These are phyloP conservation scores for Teratosphaeria viscida DNA, from an alignment of 2,329 filamentous ascomycete species.

Conservation along the genomic window DNA sequence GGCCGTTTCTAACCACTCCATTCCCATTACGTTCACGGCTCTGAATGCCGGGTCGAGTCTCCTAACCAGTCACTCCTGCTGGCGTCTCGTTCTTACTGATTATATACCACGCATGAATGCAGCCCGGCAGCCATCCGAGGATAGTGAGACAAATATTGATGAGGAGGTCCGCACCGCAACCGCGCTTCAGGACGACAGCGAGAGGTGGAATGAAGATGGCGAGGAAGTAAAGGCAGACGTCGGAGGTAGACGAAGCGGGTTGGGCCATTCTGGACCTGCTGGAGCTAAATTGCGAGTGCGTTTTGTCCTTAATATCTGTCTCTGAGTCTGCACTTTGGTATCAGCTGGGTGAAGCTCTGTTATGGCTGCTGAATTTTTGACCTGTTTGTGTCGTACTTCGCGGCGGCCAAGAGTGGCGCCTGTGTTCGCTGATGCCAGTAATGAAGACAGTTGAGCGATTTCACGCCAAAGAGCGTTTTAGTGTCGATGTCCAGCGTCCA, in stretches of 20 bases:
- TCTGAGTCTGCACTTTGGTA: not conserved
- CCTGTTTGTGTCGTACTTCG: not conserved
- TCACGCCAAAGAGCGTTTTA: not conserved
- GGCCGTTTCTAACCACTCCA: too few relatives aligned
- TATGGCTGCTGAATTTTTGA: not conserved
- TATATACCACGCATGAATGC: not conserved
- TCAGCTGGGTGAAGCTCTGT: not conserved
- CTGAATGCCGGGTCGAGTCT: not conserved
- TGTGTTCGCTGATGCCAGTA: not conserved
- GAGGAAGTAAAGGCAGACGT: constrained; percentile 41
- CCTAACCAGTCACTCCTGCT: not conserved
- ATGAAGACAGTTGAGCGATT: not conserved
- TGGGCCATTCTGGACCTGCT: not conserved
- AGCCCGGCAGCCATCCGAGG: constrained; percentile 57
- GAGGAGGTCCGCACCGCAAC: constrained; percentile 38
- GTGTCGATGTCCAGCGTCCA: not conserved
- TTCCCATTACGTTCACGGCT: too few relatives aligned
- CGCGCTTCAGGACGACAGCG: constrained; percentile 38
- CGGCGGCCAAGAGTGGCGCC: not conserved
- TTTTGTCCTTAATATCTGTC: not conserved
- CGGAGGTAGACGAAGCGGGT: not conserved
- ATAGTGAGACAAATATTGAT: constrained; percentile 34
- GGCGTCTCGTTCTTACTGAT: not conserved
- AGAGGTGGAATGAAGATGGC: constrained; percentile 63
- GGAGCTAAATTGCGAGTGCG: not conserved